phyloP scores from a whole-genome alignment of 2,329 filamentous ascomycete species.

The Fusarium setosum region DNA sequence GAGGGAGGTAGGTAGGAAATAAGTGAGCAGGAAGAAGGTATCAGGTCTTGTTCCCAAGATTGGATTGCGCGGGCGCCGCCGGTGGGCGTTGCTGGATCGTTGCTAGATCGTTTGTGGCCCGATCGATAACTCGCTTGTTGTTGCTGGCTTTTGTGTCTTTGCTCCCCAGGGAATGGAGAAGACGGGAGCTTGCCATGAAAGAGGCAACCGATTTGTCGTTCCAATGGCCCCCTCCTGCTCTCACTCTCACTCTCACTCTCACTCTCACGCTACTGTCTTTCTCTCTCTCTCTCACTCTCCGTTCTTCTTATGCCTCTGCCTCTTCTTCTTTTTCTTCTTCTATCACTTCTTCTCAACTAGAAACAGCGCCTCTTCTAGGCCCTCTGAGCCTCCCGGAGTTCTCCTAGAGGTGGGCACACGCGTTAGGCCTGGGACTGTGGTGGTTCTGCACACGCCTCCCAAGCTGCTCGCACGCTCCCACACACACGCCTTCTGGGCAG shows the following conservation, averaged over 20 bases:
- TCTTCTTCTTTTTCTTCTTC: conserved; percentile 10
- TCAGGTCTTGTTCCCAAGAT: conserved; percentile 22
- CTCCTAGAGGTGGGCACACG: conserved; percentile 37
- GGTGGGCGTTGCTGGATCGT: conserved; percentile 37
- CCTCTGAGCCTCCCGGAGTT: conserved; percentile 44
- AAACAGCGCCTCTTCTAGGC: conserved; percentile 40
- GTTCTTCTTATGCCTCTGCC: too few species aligned
- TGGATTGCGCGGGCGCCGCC: conserved; percentile 30
- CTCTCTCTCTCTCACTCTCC: too few species aligned
- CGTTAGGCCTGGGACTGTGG: conserved; percentile 15
- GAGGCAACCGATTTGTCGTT: conserved; percentile 7
- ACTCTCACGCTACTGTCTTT: too few species aligned
- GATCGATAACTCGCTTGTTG: conserved; percentile 32
- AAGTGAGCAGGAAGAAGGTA: neutral
- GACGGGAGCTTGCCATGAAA: neutral
- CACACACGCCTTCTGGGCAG: conserved; percentile 30
- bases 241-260: too few species aligned
- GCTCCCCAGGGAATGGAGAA: conserved; percentile 12
- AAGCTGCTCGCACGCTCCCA: conserved; percentile 29
- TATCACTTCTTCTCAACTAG: conserved; percentile 24
- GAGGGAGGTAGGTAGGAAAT: neutral
- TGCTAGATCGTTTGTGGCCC: conserved; percentile 36
- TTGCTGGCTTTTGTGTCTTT: conserved; percentile 20
- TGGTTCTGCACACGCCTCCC: conserved; percentile 21
- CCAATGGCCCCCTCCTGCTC: conserved; percentile 11